Conservation (phyloP, 2,329 filamentous ascomycete genomes). For the Neoscytalidium dimidiatum region DNA sequence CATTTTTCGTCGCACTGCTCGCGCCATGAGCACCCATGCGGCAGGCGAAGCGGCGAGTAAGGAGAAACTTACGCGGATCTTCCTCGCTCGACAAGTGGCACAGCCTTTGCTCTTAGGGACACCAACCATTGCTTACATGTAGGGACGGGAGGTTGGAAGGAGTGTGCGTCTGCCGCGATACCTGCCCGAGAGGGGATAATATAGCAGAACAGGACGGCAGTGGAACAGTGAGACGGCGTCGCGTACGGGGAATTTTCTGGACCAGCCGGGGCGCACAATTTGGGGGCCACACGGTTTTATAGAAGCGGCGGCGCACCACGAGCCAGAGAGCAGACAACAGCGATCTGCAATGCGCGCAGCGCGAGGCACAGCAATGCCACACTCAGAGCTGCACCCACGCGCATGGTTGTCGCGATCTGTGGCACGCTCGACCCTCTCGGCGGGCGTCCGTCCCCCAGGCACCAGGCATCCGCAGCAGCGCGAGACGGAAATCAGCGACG, state of each 20-base stretch:
- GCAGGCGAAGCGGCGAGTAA: background rate
- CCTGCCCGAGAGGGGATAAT: background rate
- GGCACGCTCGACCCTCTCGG: background rate
- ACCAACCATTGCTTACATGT: slow-evolving; percentile 15
- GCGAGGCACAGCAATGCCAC: background rate
- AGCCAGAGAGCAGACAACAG: background rate
- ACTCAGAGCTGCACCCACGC: background rate
- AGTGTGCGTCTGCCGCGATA: background rate
- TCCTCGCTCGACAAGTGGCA: slow-evolving; percentile 11
- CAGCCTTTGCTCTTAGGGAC: slow-evolving; percentile 19
- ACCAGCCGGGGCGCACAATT: background rate
- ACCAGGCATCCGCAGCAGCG: background rate
- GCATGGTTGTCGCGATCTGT: background rate
- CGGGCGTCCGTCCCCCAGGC: background rate
- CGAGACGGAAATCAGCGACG: background rate
- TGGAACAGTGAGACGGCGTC: background rate
- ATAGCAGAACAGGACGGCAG: background rate
- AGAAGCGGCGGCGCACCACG: background rate
- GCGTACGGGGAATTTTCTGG: background rate
- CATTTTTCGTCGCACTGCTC: slow-evolving; percentile 35
- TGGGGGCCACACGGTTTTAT: slow-evolving; percentile 8
- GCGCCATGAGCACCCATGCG: slow-evolving; percentile 17
- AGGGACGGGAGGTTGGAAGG: background rate
- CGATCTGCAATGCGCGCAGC: background rate
- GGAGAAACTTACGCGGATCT: slow-evolving; percentile 17